Evolutionary conservation across 2,329 filamentous ascomycete species (phyloP), one percentile per base, ranked within the genome.

Genomic region (Fusarium mangiferae): DNA sequence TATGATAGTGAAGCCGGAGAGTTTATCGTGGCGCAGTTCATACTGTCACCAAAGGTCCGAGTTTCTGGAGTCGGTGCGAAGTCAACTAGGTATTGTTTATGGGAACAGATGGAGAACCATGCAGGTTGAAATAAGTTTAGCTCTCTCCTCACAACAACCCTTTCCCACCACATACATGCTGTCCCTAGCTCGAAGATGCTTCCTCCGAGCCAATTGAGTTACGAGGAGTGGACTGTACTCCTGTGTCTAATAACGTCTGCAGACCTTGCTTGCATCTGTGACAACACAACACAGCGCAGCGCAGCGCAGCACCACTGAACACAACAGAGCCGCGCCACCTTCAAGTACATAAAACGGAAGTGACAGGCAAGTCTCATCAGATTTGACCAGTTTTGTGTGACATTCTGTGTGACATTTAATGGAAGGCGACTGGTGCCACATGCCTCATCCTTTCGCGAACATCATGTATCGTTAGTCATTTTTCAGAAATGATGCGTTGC

Each of bases 381-480:
- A 46, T 42, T 67, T 55, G 55, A 28, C 52, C 52, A 71, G 57
- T 70, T 61, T 55, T 35, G 61, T 67, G 52, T 42, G n/a, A 73
- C 70, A 39, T 30, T 39, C 26, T 70, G 70, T 73, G 61, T 48
- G 36, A 57, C 60, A n/a, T 44, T 59, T 62, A 56, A 60, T 66
- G 52, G 48, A 54, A 39, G 48, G 42, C 67, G 66, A 73, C 70
- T 74, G 66, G 70, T 74, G 70, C 70, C 66, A 74, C 70, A 74
- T 67, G 38, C 44, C 48, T 51, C 22, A 36, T 33, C 35, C 42
- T 55, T 42, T 70, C 52, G 52, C 36, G 41, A 45, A 56, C 26
- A 41, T 45, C 49, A 56, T 42, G 14, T 49, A 35, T 36, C 35
- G 26, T 28, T 30, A 22, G 26, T 63, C 39, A 26, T 44, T 49